Percentiles rank a stretch among this genome's conserved stretches.
Evolutionary conservation across 768 basidiomycete species (phyloP).

Genomic region (Trametes villosa): DNA sequence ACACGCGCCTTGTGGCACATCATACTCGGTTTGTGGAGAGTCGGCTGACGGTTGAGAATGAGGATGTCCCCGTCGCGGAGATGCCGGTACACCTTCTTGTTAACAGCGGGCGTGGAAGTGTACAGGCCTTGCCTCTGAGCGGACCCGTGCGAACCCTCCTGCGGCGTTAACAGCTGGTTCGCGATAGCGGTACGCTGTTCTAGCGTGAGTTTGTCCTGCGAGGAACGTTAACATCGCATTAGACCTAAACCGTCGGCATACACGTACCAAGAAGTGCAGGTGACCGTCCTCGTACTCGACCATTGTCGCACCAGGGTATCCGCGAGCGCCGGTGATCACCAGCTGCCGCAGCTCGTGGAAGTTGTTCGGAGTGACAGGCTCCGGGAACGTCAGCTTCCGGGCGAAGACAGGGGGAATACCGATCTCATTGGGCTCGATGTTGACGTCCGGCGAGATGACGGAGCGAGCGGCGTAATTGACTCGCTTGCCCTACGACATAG

Average conservation of each 20-base stretch:
- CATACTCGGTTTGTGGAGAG: slow-evolving; percentile 99
- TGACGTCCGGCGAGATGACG: slow-evolving; percentile 99
- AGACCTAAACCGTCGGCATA: not conserved
- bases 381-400: slow-evolving; percentile 94
- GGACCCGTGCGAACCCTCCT: slow-evolving; percentile 64
- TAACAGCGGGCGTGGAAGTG: slow-evolving; percentile 79
- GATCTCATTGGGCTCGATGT: slow-evolving; percentile 98
- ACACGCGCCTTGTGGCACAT: slow-evolving; percentile 96
- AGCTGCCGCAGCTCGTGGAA: slow-evolving; percentile 85
- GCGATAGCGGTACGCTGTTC: slow-evolving; percentile 96
- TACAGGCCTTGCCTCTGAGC: slow-evolving; percentile 58
- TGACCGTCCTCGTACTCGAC: slow-evolving; percentile 96
- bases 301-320: slow-evolving; percentile 91
- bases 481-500: slow-evolving; percentile 81
- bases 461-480: slow-evolving; percentile 99
- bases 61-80: slow-evolving; percentile 93
- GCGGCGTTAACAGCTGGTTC: slow-evolving; percentile 91
- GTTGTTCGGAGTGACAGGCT: slow-evolving; percentile 93
- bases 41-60: slow-evolving; percentile 96
- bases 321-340: slow-evolving; percentile 88
- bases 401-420: slow-evolving; percentile 98
- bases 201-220: slow-evolving; percentile 79
- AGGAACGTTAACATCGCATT: not conserved
- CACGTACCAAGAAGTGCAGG: slow-evolving; percentile 75
- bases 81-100: slow-evolving; percentile 98